Base-by-base conservation (phyloP, 495 filamentous ascomycete genomes). In the Apiosordaria backusii region DNA sequence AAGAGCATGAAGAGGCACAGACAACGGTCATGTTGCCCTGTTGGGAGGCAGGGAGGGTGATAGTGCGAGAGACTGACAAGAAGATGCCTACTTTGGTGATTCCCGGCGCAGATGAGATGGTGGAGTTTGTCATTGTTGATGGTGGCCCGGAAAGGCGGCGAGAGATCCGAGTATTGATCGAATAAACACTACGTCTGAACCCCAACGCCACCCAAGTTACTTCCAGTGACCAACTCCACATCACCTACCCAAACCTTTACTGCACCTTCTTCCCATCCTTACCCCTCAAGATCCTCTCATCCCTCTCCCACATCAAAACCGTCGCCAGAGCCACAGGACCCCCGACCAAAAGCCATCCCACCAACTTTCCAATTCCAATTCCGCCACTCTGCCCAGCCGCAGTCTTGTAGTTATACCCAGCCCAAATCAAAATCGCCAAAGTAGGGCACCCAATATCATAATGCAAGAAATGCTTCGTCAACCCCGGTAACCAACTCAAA, bases 271-370 rank as follows among this genome's bases (percentile, higher is more conserved):
- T 23, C 18, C 52, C 22, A 15, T 55, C 52, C 15, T 2, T 21
- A 4, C 15, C 22, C 52, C 22, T 55, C 52, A 0, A 22, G 18
- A 55, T 3, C n/a, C n/a, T 23, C 52, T 55, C 52, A 55, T 55
- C 52, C 52, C 52, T 19, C 22, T 55, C 52, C 52, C 52, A 55
- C 52, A 55, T 55, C 22, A 55, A 55, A 7, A 55, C n/a, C n/a
- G 52, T 55, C n/a, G 52, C 52, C n/a, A 23, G 7, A 7, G 52
- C 52, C n/a, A 55, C 22, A 7, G 52, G 52, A 5, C 52, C 52
- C 10, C 52, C 52, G 21, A 18, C 52, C 18, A 55, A 22, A 21
- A 55, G 10, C 52, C 52, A 55, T 5, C 13, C 22, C 4, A 23
- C n/a, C 52, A 55, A 19, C 10, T 19, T 23, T 3, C n/a, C 52